Base-by-base conservation (phyloP, 768 basidiomycete species). In the Kwoniella pini region DNA sequence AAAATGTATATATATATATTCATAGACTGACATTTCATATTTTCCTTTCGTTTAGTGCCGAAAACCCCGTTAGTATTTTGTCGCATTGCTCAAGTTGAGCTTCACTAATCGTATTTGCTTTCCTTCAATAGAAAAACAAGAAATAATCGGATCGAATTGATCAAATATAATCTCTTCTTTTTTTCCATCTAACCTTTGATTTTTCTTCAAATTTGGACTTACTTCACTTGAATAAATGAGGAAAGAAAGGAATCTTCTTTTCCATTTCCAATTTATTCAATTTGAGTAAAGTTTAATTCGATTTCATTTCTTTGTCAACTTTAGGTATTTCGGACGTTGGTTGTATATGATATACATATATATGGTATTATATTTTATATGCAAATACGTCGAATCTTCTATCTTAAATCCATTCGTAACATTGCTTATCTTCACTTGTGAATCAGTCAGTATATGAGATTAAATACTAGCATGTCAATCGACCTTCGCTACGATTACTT, bases 11-110 rank as follows among this genome's bases (percentile, higher is more conserved):
- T n/a, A 22, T 11, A 19, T 2, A 15, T 28, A 4, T 46, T 26
- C n/a, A n/a, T 46, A 66, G 55, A 64, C 58, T 56, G 21, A 57
- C 13, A 2, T n/a, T 17, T 19, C 9, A 42, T 26, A 10, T 22
- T 33, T 22, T 2, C 44, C 10, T 43, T 26, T 3, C 33, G n/a
- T n/a, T n/a, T n/a, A 74, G 72, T 19, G 58, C 72, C 51, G 72
- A 74, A 64, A 74, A 74, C 72, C 72, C 72, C 50, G 72, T 74
- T 64, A 57, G 69, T 67, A 36, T 15, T 36, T 26, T 17, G 19
- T 24, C 30, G 13, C n/a, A 15, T 6, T 22, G 31, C 26, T 5
- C 11, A n/a, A 48, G 26, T n/a, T 49, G 26, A n/a, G 42, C 49
- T 26, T 19, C n/a, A 7, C 31, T 21, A 21, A 0, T 22, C 40